These are phyloP conservation scores for Ocimum tenuiflorum DNA, from an alignment of 257 asterid genomes.

Conservation along the genomic window DNA sequence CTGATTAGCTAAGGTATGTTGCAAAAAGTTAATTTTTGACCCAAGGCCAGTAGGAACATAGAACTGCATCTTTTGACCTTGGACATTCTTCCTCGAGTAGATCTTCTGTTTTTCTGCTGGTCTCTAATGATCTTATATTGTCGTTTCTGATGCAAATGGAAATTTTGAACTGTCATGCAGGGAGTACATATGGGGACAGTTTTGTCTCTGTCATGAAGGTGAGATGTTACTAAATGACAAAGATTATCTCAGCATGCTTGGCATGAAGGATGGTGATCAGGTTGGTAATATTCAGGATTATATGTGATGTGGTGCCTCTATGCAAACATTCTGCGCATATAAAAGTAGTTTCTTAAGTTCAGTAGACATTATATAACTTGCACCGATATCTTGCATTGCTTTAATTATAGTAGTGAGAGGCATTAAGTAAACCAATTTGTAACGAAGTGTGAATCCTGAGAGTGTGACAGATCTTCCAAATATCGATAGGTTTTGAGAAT, in stretches of 20 bases:
- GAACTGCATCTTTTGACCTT: not conserved
- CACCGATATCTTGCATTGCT: not conserved
- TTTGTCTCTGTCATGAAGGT: conserved; percentile 66
- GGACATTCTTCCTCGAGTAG: not conserved
- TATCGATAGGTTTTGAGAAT: not conserved
- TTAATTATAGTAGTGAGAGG: not conserved
- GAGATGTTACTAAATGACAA: conserved; percentile 47
- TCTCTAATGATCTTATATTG: conserved; percentile 1
- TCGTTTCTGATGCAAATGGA: conserved; percentile 1
- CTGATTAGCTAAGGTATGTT: not conserved
- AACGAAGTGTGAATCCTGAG: not conserved
- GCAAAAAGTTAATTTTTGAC: not conserved
- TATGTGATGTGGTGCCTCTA: not conserved
- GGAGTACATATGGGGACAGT: conserved; percentile 83
- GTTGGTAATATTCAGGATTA: conserved; percentile 29
- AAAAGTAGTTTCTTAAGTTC: not conserved
- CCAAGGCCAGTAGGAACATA: not conserved
- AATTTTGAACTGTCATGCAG: conserved; percentile 28
- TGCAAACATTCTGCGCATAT: not conserved
- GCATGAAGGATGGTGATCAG: conserved; percentile 79
- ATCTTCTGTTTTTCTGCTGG: not conserved
- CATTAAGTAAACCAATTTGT: not conserved
- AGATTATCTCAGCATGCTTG: conserved; percentile 44
- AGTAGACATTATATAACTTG: not conserved
- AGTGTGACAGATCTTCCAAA: not conserved